Conservation (phyloP, 257 asterid species). For the Ilex asprella region DNA sequence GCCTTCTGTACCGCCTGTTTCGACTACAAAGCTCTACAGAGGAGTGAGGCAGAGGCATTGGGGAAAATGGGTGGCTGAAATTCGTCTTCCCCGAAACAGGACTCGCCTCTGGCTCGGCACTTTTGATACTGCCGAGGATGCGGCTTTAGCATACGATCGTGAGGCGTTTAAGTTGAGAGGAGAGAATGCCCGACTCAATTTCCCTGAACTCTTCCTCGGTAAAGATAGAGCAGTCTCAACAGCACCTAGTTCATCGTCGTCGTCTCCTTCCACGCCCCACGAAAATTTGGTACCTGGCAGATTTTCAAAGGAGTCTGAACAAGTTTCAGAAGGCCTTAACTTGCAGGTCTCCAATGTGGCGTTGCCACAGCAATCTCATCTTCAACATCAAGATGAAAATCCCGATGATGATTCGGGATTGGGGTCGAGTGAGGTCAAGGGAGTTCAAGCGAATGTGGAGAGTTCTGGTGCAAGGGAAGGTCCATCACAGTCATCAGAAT, state of each 20-base stretch:
- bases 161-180: conserved; percentile 85
- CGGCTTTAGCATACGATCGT: conserved; percentile 88
- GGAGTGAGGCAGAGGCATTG: conserved; percentile 97
- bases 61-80: conserved; percentile 99
- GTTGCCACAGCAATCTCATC: conserved; percentile 4
- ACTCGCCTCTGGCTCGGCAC: conserved; percentile 98
- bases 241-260: conserved; percentile 9
- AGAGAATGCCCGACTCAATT: conserved; percentile 77
- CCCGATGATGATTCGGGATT: conserved; percentile 24
- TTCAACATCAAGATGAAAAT: conserved; percentile 11
- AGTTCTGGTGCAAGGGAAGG: conserved; percentile 8
- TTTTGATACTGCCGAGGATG: conserved; percentile 89
- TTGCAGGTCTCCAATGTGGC: conserved; percentile 10
- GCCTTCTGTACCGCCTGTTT: conserved; percentile 38
- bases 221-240: conserved; percentile 23
- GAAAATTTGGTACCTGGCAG: conserved; percentile 4
- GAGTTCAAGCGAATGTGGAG: conserved; percentile 23
- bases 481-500: conserved; percentile 38
- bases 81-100: conserved; percentile 81
- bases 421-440: conserved; percentile 22
- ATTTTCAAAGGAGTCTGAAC: background rate
- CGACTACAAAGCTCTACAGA: conserved; percentile 64
- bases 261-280: conserved; percentile 17
- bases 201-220: conserved; percentile 67
- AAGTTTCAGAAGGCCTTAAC: conserved; percentile 9